Evolutionary conservation across 805 yeast genomes (phyloP).

Genomic region (Saturnispora sekii): DNA sequence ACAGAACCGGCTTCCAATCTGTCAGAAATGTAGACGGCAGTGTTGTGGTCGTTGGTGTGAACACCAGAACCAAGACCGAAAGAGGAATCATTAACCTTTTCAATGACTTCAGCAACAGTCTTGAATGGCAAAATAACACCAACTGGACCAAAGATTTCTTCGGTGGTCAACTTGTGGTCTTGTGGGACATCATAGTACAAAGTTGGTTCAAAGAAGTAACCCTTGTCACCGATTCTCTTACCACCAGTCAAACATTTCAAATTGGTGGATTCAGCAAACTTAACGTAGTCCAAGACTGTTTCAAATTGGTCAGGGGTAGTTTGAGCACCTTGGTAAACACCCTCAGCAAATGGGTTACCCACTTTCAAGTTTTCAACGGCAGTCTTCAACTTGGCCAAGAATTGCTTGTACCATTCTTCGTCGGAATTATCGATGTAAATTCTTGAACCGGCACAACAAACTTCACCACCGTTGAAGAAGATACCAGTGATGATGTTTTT

Average conservation of each 20-base stretch:
- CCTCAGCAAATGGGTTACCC: constrained; percentile 72
- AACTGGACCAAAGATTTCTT: constrained; percentile 91
- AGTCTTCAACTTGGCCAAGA: constrained; percentile 46
- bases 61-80: constrained; percentile 87
- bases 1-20: constrained; percentile 70
- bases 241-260: constrained; percentile 78
- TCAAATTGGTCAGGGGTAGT: constrained; percentile 58
- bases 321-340: constrained; percentile 66
- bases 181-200: constrained; percentile 74
- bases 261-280: constrained; percentile 57
- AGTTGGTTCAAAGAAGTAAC: constrained; percentile 73
- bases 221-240: constrained; percentile 58
- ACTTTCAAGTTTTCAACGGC: constrained; percentile 46
- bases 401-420: constrained; percentile 56
- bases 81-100: constrained; percentile 63
- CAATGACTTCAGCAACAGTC: constrained; percentile 65
- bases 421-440: constrained; percentile 51
- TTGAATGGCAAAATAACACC: constrained; percentile 65
- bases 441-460: constrained; percentile 89
- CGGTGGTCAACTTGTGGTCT: constrained; percentile 63
- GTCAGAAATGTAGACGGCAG: constrained; percentile 57
- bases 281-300: constrained; percentile 54
- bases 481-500: constrained; percentile 65
- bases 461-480: constrained; percentile 85
- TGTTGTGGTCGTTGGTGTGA: constrained; percentile 61